These are phyloP conservation scores for Geum urbanum DNA, from an alignment of 306 rosid species.

Conservation along the genomic window DNA sequence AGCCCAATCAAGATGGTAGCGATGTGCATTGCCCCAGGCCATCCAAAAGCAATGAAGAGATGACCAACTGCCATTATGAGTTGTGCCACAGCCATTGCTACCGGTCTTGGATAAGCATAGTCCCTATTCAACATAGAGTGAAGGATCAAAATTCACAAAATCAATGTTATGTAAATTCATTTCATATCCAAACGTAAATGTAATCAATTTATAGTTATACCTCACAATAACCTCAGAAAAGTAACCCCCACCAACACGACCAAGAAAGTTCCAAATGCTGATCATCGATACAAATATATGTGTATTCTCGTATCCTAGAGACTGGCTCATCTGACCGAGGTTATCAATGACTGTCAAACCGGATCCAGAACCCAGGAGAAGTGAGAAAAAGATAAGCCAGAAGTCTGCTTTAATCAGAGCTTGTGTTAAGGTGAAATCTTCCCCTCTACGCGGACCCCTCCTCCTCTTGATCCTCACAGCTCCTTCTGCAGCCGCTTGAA, in stretches of 20 bases:
- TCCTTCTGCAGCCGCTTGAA: slow-evolving; percentile 72
- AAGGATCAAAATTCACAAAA: slow-evolving; percentile 11
- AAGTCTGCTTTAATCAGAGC: slow-evolving; percentile 89
- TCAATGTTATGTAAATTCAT: neutral
- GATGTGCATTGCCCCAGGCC: slow-evolving; percentile 82
- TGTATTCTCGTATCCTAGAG: slow-evolving; percentile 57
- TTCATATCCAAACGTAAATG: slow-evolving; percentile 1
- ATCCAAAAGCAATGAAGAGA: slow-evolving; percentile 66
- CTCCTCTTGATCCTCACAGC: slow-evolving; percentile 87
- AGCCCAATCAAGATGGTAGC: slow-evolving; percentile 74
- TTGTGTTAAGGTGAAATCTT: slow-evolving; percentile 81
- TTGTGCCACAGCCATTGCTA: slow-evolving; percentile 78
- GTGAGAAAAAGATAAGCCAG: slow-evolving; percentile 86
- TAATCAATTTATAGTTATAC: slow-evolving; percentile 33
- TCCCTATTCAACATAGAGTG: slow-evolving; percentile 48
- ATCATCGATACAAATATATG: slow-evolving; percentile 82
- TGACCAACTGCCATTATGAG: slow-evolving; percentile 75
- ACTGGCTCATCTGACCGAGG: slow-evolving; percentile 81
- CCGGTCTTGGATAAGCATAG: slow-evolving; percentile 69
- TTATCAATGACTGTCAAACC: slow-evolving; percentile 90
- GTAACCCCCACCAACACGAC: slow-evolving; percentile 92
- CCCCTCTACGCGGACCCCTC: slow-evolving; percentile 80
- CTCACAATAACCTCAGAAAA: slow-evolving; percentile 80
- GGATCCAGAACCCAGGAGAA: slow-evolving; percentile 81
- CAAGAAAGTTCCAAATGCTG: slow-evolving; percentile 97